phyloP scores from a whole-genome alignment of 2,329 filamentous ascomycete genomes.

The Macroventuria anomochaeta region DNA sequence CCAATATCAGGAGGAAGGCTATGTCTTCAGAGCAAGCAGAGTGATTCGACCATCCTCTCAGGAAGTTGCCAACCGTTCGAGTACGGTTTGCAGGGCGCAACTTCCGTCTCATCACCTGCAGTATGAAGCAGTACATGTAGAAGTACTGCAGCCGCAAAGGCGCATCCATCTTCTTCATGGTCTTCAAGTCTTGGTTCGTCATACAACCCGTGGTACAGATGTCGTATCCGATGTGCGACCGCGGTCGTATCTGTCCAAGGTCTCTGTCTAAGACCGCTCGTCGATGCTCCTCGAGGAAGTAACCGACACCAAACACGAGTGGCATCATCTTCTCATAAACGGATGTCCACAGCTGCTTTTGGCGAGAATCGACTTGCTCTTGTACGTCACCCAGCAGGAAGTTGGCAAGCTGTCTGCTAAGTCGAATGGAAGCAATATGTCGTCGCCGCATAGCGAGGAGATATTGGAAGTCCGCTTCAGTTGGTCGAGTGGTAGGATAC shows the following conservation, averaged over 20 bases:
- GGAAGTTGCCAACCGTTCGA: constrained; percentile 39
- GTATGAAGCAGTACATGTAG: constrained; percentile 48
- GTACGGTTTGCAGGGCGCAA: constrained; percentile 39
- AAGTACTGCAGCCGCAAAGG: constrained; percentile 46
- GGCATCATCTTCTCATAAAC: constrained; percentile 48
- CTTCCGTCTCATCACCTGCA: constrained; percentile 43
- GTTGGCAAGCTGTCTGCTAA: constrained; percentile 44
- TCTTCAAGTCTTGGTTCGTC: constrained; percentile 35
- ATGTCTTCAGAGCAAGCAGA: constrained; percentile 45
- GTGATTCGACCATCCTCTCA: constrained; percentile 42
- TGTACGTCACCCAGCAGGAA: constrained; percentile 41
- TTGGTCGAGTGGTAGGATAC: constrained; percentile 42
- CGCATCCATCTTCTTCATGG: constrained; percentile 40
- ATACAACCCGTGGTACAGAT: constrained; percentile 43
- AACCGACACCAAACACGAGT: constrained; percentile 46
- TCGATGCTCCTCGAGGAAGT: constrained; percentile 47
- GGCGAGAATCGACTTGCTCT: constrained; percentile 34
- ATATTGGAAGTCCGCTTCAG: constrained; percentile 42
- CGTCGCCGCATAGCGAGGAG: constrained; percentile 44
- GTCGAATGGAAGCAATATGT: constrained; percentile 45
- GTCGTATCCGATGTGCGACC: constrained; percentile 44
- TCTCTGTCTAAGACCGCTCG: constrained; percentile 41
- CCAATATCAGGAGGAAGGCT: constrained; percentile 45
- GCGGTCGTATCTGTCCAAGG: constrained; percentile 42
- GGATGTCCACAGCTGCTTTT: constrained; percentile 44